Evolutionary conservation across 2,329 filamentous ascomycete genomes (phyloP), one percentile per base, ranked within the genome.

Genomic region (Ascocoryne sarcoides): DNA sequence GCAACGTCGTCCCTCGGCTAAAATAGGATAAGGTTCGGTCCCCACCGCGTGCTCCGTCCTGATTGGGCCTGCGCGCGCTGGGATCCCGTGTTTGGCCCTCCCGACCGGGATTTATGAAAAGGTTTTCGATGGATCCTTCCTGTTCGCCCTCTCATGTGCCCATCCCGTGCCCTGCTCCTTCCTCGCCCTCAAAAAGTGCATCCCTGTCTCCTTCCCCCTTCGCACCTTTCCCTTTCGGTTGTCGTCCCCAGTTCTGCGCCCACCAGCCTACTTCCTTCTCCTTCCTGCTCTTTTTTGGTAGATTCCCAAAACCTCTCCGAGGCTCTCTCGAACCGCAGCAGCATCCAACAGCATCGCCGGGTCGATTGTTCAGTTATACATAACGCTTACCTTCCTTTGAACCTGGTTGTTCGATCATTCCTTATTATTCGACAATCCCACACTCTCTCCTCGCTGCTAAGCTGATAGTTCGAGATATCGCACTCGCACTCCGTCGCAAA

Each of bases 331-430:
- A 45, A 42, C 46, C 36, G 39, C 15, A 32, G 40, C 40, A 37
- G 36, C 37, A 21, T 36, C 32, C 32, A 17, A 34, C 30, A 32
- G 17, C 36, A 50, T 52, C 48, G 47, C 52, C 34, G 46, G 52
- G 42, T 50, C 51, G 51, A 53, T 55, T 44, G 36, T 43, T 38
- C 34, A 32, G 18, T 17, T 26, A 12, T 26, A 26, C 19, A 30
- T 33, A 41, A 38, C 40, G 49, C 54, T 39, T 47, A 53, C 44
- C 40, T 50, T 46, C 42, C 37, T 42, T 26, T 40, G 51, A 43
- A 51, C 48, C 47, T 48, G 50, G 46, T 48, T 54, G 54, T 55
- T 54, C 48, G 43, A 49, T 42, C 49, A 44, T 38, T 55, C 52
- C 43, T 52, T 56, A 48, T 53, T n/a, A n/a, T n/a, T n/a, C 50